These are phyloP conservation scores for Penicillium janthinellum DNA, from an alignment of 2,329 filamentous ascomycete genomes.

Conservation along the genomic window DNA sequence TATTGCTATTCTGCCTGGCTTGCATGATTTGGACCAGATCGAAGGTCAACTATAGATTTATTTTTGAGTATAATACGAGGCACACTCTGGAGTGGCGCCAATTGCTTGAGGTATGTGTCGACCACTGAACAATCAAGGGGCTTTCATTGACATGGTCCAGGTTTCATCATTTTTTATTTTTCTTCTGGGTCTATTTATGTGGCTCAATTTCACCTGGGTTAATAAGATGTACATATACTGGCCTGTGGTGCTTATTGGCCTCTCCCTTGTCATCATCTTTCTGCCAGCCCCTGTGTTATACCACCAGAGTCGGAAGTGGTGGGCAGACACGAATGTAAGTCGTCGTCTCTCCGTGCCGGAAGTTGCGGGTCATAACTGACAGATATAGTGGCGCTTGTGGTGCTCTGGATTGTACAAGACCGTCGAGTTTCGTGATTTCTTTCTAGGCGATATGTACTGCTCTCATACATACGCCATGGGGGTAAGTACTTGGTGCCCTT, in stretches of 20 bases:
- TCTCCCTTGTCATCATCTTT: slow-evolving; percentile 70
- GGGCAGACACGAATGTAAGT: slow-evolving; percentile 81
- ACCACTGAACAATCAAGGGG: neutral
- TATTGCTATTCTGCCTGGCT: slow-evolving; percentile 81
- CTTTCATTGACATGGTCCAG: slow-evolving; percentile 37
- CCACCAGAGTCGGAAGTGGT: slow-evolving; percentile 78
- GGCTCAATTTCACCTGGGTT: slow-evolving; percentile 81
- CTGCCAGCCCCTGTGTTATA: slow-evolving; percentile 75
- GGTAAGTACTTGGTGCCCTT: slow-evolving; percentile 53
- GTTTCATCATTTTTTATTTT: slow-evolving; percentile 84
- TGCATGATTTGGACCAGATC: slow-evolving; percentile 79
- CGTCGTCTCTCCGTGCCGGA: neutral
- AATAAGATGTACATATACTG: slow-evolving; percentile 79
- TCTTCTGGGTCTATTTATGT: slow-evolving; percentile 74
- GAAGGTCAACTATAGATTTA: slow-evolving; percentile 94
- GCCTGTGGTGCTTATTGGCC: slow-evolving; percentile 74
- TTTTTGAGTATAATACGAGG: slow-evolving; percentile 92
- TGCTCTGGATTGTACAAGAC: slow-evolving; percentile 78
- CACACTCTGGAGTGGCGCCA: slow-evolving; percentile 88
- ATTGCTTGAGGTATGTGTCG: slow-evolving; percentile 64
- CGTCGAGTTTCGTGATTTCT: slow-evolving; percentile 97
- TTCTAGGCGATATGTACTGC: slow-evolving; percentile 96
- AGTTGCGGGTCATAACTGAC: slow-evolving; percentile 16
- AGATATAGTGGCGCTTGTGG: slow-evolving; percentile 73
- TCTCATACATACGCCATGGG: slow-evolving; percentile 88